Base-by-base conservation (phyloP, 2,329 filamentous ascomycete genomes). In the Monilinia aucupariae region DNA sequence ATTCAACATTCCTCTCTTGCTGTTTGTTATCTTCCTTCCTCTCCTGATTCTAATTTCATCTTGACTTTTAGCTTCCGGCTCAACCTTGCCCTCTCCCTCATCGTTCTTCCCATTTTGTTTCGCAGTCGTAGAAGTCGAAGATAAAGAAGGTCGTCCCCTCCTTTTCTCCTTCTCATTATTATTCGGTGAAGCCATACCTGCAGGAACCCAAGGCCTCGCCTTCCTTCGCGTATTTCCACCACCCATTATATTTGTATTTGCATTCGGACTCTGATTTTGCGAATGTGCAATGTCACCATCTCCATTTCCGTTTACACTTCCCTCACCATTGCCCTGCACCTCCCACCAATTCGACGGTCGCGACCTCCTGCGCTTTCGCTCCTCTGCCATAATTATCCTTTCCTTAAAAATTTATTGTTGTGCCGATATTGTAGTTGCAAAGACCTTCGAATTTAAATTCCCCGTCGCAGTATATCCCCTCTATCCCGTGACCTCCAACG, bases 321-420 rank as follows among this genome's bases (percentile, higher is more conserved):
- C 34, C 39, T 25, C 34, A 1, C 22, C 48, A 30, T 37, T 34
- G n/a, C n/a, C 51, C 9, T 30, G 37, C 12, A 64, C 69, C 48
- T 65, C 68, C 71, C 70, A 73, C 68, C 67, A 72, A 8, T 69
- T 66, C 51, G 68, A 69, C 12, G 71, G 70, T 20, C 65, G 65
- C 10, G 64, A 68, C n/a, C 70, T 68, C 52, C 70, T 67, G 45
- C 71, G 66, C 52, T 71, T 72, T 47, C 30, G 27, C 34, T 34
- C 27, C 15, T 58, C 54, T 47, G 54, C 41, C 54, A 58, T 48
- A 67, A 58, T 15, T 67, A 50, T 59, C 22, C 49, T 41, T 32
- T 30, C 25, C 20, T 32, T 39, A 17, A n/a, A n/a, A 55, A 9
- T 9, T 32, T 59, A 6, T 37, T 54, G n/a, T 47, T 22, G 41